Conservation (phyloP, 305 asterid genomes). For the Solanum aculeatissimum region DNA sequence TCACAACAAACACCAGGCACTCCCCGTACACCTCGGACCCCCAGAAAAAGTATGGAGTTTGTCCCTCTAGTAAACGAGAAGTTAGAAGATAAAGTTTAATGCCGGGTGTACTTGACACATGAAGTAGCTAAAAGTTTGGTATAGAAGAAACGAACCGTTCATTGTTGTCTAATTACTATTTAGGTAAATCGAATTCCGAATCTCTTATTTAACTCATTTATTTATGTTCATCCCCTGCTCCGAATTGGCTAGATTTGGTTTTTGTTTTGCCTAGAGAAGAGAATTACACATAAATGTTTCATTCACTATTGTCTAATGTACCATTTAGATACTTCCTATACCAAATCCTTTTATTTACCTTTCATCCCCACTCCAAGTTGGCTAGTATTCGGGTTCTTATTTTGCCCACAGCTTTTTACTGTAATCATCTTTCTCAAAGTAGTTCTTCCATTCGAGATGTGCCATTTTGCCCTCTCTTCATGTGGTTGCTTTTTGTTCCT, state of each 20-base stretch:
- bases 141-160: neutral
- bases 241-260: neutral
- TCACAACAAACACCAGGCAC: constrained; percentile 53
- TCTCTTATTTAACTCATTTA: neutral
- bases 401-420: neutral
- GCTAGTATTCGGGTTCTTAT: neutral
- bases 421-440: neutral
- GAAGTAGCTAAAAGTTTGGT: neutral
- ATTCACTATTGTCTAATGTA: neutral
- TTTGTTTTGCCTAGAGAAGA: neutral
- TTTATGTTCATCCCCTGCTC: neutral
- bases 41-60: constrained; percentile 45
- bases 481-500: too few relatives aligned
- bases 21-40: constrained; percentile 60
- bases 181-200: neutral
- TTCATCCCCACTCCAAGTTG: neutral
- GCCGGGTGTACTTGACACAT: neutral
- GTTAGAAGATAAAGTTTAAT: constrained; percentile 55
- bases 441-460: neutral
- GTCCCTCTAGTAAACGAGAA: constrained; percentile 58
- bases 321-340: neutral
- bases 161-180: constrained; percentile 4
- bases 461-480: neutral
- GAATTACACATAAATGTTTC: neutral
- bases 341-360: neutral